A percentile compares a stretch with the other conserved stretches of the same genome.
These are phyloP conservation scores for Penicillium sp. DNA, from an alignment of 2,329 filamentous ascomycete genomes.

Conservation along the genomic window DNA sequence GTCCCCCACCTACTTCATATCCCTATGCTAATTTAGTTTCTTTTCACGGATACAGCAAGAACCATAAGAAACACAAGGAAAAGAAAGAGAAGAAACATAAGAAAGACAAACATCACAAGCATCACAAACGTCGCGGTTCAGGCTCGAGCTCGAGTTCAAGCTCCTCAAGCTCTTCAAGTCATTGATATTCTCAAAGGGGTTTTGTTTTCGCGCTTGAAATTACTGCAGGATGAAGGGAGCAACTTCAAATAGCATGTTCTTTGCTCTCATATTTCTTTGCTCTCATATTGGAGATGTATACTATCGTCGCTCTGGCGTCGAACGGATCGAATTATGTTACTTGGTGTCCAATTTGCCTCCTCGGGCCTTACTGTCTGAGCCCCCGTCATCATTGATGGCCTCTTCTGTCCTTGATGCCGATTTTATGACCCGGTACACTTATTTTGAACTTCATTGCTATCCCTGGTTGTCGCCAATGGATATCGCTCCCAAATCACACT, in stretches of 20 bases:
- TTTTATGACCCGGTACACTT: too few species aligned
- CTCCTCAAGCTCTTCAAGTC: conserved; percentile 5
- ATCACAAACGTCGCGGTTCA: conserved; percentile 17
- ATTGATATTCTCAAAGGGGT: neutral
- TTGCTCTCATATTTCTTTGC: too few species aligned
- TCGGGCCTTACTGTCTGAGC: too few species aligned
- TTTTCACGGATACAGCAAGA: conserved; percentile 2
- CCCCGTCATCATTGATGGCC: too few species aligned
- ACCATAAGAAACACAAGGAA: conserved; percentile 12
- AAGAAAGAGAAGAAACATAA: conserved; percentile 18
- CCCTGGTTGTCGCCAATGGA: too few species aligned
- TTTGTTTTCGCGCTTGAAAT: neutral
- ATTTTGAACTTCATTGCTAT: too few species aligned
- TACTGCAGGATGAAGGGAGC: neutral
- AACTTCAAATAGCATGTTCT: neutral
- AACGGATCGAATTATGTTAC: too few species aligned
- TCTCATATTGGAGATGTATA: too few species aligned
- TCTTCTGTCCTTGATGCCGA: too few species aligned
- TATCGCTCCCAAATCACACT: too few species aligned
- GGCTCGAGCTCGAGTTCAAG: conserved; percentile 21
- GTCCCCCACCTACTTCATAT: neutral
- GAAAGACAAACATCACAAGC: conserved; percentile 19
- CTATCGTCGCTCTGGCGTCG: too few species aligned
- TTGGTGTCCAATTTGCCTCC: too few species aligned
- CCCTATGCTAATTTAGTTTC: neutral